Evolutionary conservation across 179 eudicot species (phyloP).

Genomic region (Corrigiola litoralis): DNA sequence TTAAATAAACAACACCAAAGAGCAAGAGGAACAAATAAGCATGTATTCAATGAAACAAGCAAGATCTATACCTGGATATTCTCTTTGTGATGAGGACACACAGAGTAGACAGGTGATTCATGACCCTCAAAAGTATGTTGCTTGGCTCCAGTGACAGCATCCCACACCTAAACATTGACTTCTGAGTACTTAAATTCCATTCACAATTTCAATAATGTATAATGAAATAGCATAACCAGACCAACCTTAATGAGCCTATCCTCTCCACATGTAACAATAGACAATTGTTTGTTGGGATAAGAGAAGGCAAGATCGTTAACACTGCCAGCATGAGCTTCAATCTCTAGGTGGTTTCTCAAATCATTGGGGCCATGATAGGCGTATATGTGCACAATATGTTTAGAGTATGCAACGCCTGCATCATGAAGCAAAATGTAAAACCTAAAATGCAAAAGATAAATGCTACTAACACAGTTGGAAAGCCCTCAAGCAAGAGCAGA

Average conservation of each 20-base stretch:
- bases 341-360: slow-evolving; percentile 77
- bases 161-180: slow-evolving; percentile 61
- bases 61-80: slow-evolving; percentile 62
- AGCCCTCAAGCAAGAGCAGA: too few relatives aligned
- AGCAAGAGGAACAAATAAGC: too few relatives aligned
- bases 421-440: background rate
- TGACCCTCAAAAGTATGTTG: slow-evolving; percentile 79
- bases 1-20: background rate
- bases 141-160: slow-evolving; percentile 64
- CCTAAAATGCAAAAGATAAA: too few relatives aligned
- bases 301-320: slow-evolving; percentile 88
- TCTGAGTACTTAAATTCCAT: background rate
- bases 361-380: slow-evolving; percentile 59
- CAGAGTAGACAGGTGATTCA: slow-evolving; percentile 84
- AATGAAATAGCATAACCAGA: background rate
- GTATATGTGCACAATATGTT: slow-evolving; percentile 74
- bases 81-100: slow-evolving; percentile 86
- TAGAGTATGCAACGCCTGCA: slow-evolving; percentile 86
- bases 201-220: background rate
- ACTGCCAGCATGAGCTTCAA: slow-evolving; percentile 87
- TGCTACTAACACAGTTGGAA: too few relatives aligned
- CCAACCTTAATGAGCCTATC: slow-evolving; percentile 79
- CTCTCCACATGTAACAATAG: slow-evolving; percentile 82
- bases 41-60: background rate
- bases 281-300: slow-evolving; percentile 64